A percentile compares a stretch with the other conserved stretches of the same genome.
Conservation (phyloP, 257 asterid genomes). For the Voacanga thouarsii region DNA sequence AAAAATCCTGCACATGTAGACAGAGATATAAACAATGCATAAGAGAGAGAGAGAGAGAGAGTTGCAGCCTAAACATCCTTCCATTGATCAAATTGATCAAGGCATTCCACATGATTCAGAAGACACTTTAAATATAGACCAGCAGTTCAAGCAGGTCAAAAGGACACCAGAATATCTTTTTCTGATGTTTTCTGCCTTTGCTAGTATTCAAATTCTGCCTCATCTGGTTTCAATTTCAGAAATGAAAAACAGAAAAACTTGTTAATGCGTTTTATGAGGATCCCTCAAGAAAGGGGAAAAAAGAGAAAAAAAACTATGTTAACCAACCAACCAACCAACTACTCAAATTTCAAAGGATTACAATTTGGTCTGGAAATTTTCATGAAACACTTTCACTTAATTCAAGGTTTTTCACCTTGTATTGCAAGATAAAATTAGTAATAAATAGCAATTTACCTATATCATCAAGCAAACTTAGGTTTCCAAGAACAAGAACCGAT, state of each 20-base stretch:
- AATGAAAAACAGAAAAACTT: too few species aligned
- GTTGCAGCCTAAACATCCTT: neutral
- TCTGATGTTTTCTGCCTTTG: neutral
- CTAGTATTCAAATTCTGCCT: neutral
- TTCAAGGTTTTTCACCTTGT: neutral
- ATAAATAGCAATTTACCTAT: neutral
- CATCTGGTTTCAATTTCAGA: neutral
- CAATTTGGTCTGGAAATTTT: neutral
- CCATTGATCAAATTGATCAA: neutral
- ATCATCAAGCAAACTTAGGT: neutral
- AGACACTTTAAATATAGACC: neutral
- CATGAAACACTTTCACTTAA: neutral
- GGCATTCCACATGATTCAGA: neutral
- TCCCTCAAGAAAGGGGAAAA: neutral
- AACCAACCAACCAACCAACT: neutral
- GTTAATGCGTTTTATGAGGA: neutral
- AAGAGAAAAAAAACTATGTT: neutral
- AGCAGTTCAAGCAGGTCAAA: neutral
- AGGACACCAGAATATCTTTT: neutral
- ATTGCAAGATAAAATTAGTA: neutral
- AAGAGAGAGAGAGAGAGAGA: neutral
- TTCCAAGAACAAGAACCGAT: neutral
- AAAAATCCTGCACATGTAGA: neutral
- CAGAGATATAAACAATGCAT: neutral
- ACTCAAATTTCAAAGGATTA: neutral